A percentile compares a stretch with the other conserved stretches of the same genome.
Conservation (phyloP, 2,329 filamentous ascomycete genomes). For the Exophiala sp. region DNA sequence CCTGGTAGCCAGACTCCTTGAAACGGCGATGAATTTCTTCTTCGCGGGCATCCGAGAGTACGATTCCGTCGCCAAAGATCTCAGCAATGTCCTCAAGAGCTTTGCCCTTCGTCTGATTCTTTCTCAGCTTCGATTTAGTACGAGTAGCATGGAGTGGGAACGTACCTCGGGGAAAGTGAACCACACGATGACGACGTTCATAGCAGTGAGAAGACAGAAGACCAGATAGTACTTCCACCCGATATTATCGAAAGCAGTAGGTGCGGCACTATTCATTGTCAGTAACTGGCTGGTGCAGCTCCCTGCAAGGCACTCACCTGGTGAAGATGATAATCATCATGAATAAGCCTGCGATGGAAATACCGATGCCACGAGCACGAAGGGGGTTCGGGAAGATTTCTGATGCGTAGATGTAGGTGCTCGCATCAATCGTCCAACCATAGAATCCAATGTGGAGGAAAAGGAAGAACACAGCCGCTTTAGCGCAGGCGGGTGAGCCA, state of each 20-base stretch:
- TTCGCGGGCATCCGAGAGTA: conserved; percentile 3
- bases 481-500: conserved; percentile 47
- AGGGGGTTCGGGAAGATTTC: conserved; percentile 71
- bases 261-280: conserved; percentile 15
- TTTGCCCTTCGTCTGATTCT: conserved; percentile 1
- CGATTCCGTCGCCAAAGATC: conserved; percentile 4
- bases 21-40: conserved; percentile 6
- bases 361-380: conserved; percentile 58
- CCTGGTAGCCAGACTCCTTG: conserved; percentile 4
- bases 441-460: conserved; percentile 44
- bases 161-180: conserved; percentile 26
- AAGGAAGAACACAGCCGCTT: conserved; percentile 66
- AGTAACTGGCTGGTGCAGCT: background rate
- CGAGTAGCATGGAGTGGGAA: background rate
- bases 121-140: background rate
- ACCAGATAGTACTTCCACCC: conserved; percentile 34
- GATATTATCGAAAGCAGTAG: conserved; percentile 35
- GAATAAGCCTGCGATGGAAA: conserved; percentile 8
- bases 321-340: conserved; percentile 7
- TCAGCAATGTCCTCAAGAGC: conserved; percentile 6
- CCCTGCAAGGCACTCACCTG: background rate
- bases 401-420: conserved; percentile 63
- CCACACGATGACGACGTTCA: conserved; percentile 7
- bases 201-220: conserved; percentile 10
- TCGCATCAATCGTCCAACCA: conserved; percentile 62